Evolutionary conservation across 768 basidiomycete species (phyloP), one percentile per base, ranked within the genome.

Genomic region (Lactarius psammicola): DNA sequence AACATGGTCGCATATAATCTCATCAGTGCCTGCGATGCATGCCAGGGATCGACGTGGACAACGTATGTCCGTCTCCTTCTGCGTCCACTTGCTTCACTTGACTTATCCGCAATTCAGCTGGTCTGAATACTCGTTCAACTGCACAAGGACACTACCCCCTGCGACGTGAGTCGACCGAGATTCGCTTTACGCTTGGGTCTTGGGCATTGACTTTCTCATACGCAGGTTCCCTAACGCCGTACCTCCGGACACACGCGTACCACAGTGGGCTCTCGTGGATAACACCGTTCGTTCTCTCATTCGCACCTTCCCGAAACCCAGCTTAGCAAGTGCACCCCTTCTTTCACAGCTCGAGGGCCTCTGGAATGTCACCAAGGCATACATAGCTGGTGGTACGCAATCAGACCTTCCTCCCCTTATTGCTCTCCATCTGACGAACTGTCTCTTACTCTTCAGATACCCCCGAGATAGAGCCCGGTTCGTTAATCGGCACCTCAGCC

Each of bases 11-110:
- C 33, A 10, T 67, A 67, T 40, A 57, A 44, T 3, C 65, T 67
- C 33, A 15, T 67, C n/a, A 67, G 65, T 26, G 65, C 65, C n/a
- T 67, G 65, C 26, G 65, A 59, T 7, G 65, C 40, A 6, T 67
- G 65, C 28, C 65, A 67, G 28, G 17, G 31, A 18, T 3, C 1
- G 20, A 0, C 2, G 0, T 67, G 61, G 65, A 55, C n/a, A 11
- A 10, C 33, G 65, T 67, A 8, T 7, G 65, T 23, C 56, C 11
- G n/a, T 17, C 5, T 33, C 38, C 38, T 23, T 2, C 6, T 8
- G n/a, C 20, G 30, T 36, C 7, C 15, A 13, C 17, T 4, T 13
- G 18, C 3, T 6, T 38, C 36, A 1, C 9, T 26, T 31, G 7
- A 4, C 26, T 58, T 2, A 23, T 33, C 6, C 20, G 5, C 10